Evolutionary conservation across 2,329 filamentous ascomycete genomes (phyloP), one percentile per base, ranked within the genome.

Genomic region (Fusarium sp.): DNA sequence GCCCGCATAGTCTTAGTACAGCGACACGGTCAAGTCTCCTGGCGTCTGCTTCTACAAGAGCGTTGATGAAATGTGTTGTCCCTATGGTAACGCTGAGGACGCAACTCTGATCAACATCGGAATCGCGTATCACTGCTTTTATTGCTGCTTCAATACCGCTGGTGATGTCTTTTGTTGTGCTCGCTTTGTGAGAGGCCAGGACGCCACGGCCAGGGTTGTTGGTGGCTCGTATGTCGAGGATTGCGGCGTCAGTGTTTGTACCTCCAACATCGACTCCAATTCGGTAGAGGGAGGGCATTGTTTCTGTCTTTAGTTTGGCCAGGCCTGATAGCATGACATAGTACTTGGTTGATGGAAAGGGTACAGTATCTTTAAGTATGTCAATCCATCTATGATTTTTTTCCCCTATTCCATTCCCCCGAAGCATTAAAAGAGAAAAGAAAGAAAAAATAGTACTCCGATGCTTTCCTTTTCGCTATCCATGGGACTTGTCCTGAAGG

Each of bases 31-130:
- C 79, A 21, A 85, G 76, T 7, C 81, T 75, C 23, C 79, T 71
- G 2, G 78, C 77, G 75, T 85, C 83, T 28, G 80, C 79, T 64
- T 85, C 82, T 13, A 85, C 78, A 9, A 85, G 77, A 0, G 84
- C 83, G 71, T 85, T 85, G 70, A 85, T 81, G 63, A 85, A 85
- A 69, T 84, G 83, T 0, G 82, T 83, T 4, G 83, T 85, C 26
- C 85, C 84, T 65, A 86, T 84, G 4, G 83, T 83, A 14, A 86
- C 83, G 37, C 81, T 83, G 41, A 82, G 72, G 7, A 86, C 80
- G 16, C 79, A 77, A 23, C 67, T 67, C 44, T 79, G 76, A 30
- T 81, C 77, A 46, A 84, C 74, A 0, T 73, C 65, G 2, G 82
- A 81, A 26, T 77, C 76, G 7, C 67, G 64, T 6, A 86, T 72